Evolutionary conservation across 2,329 filamentous ascomycete species (phyloP).

Genomic region (Verticillium longisporum): DNA sequence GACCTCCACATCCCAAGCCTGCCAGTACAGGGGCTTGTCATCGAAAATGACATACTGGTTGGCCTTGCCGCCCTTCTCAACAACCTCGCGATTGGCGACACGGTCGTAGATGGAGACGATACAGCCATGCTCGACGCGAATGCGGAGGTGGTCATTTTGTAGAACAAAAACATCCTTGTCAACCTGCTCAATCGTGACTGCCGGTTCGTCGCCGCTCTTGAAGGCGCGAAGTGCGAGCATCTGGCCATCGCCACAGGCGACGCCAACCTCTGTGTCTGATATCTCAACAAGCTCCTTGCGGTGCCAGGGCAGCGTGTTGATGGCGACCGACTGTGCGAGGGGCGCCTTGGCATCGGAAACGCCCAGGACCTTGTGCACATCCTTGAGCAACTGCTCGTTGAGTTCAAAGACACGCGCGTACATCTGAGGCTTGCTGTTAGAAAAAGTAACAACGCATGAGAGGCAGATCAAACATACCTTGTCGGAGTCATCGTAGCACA

Average conservation of each 20-base stretch:
- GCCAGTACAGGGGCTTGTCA: conserved; percentile 95
- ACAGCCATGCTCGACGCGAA: conserved; percentile 65
- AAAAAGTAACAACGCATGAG: background rate
- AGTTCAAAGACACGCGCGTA: conserved; percentile 79
- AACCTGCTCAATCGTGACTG: conserved; percentile 45
- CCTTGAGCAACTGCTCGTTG: conserved; percentile 63
- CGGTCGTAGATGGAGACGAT: conserved; percentile 83
- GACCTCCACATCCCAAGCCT: conserved; percentile 97
- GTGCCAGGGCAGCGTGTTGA: conserved; percentile 86
- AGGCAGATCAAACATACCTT: conserved; percentile 38
- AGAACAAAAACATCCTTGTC: conserved; percentile 65
- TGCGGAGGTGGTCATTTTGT: conserved; percentile 67
- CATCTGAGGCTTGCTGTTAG: conserved; percentile 36
- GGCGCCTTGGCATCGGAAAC: conserved; percentile 39
- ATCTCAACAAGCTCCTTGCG: conserved; percentile 68
- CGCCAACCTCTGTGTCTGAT: conserved; percentile 42
- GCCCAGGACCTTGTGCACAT: conserved; percentile 62
- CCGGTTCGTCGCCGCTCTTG: conserved; percentile 34
- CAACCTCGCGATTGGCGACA: conserved; percentile 65
- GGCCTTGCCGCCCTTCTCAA: conserved; percentile 67
- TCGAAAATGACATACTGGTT: conserved; percentile 94
- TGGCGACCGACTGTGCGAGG: conserved; percentile 47
- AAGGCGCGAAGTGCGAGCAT: conserved; percentile 44
- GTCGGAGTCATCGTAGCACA: conserved; percentile 96
- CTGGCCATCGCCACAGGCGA: conserved; percentile 51